Conservation (phyloP, 331 rosid genomes). For the Saraca asoca region DNA sequence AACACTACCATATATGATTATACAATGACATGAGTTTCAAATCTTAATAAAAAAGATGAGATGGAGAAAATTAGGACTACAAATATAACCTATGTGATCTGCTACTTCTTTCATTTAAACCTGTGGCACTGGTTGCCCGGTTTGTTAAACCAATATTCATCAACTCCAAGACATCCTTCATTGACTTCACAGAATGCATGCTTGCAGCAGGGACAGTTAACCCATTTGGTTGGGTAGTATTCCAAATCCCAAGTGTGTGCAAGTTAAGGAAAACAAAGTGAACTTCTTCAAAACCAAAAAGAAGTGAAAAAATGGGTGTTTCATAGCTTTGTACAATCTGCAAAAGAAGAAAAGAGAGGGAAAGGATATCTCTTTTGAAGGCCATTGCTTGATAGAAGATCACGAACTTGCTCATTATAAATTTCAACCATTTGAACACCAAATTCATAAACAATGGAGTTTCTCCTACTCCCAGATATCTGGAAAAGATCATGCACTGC, state of each 20-base stretch:
- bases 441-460: conserved; percentile 80
- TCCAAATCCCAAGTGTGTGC: conserved; percentile 99
- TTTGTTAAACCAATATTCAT: conserved; percentile 75
- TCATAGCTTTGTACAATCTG: too few relatives aligned
- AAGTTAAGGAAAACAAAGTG: conserved; percentile 69
- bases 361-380: conserved; percentile 98
- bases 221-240: conserved; percentile 93
- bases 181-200: conserved; percentile 87
- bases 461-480: conserved; percentile 77
- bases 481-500: conserved; percentile 93
- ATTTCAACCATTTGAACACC: conserved; percentile 99
- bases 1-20: conserved; percentile 52
- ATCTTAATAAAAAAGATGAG: conserved; percentile 14
- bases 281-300: too few relatives aligned
- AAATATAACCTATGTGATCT: conserved; percentile 87
- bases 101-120: conserved; percentile 94
- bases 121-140: conserved; percentile 90
- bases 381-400: conserved; percentile 72
- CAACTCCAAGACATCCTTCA: conserved; percentile 79
- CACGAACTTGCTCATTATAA: conserved; percentile 98
- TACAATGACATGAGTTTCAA: conserved; percentile 31
- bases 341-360: not conserved
- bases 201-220: conserved; percentile 98
- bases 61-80: conserved; percentile 12
- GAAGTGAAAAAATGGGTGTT: too few relatives aligned